These are phyloP conservation scores for Hordeum pubiflorum DNA, from an alignment of 202 grass and related monocot species.

Conservation along the genomic window DNA sequence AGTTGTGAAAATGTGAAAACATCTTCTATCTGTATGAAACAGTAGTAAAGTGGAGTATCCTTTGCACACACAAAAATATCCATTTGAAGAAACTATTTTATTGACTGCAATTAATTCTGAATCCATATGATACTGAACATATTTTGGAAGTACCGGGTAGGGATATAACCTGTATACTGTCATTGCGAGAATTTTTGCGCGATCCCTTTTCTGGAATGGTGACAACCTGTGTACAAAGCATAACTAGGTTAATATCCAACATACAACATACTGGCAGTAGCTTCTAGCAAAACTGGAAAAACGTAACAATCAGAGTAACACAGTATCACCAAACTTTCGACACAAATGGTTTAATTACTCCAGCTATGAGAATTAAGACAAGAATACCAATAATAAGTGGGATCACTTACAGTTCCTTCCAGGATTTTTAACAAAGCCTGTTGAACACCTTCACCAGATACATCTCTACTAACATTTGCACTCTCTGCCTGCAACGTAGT, in stretches of 20 bases:
- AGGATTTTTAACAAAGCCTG: conserved; percentile 97
- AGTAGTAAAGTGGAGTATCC: not conserved
- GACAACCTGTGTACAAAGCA: conserved; percentile 54
- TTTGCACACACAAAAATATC: not conserved
- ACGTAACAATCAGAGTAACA: not conserved
- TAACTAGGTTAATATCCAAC: not conserved
- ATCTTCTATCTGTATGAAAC: not conserved
- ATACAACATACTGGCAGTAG: not conserved
- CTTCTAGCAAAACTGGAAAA: not conserved
- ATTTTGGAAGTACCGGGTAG: not conserved
- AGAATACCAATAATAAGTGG: not conserved
- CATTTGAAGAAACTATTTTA: not conserved
- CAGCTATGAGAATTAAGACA: not conserved
- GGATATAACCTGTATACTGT: conserved; percentile 79
- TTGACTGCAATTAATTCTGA: conserved; percentile 7
- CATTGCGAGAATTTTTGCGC: conserved; percentile 64
- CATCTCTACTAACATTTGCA: conserved; percentile 81
- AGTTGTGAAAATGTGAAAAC: not conserved
- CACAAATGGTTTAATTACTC: not conserved
- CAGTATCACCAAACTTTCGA: not conserved
- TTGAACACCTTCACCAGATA: conserved; percentile 99
- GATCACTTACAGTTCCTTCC: conserved; percentile 88
- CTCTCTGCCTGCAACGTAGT: conserved; percentile 68
- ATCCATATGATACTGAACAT: not conserved
- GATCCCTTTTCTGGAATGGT: conserved; percentile 87